Percentiles rank a stretch among this genome's conserved stretches.
These are phyloP conservation scores for Penicillium paradoxum DNA, from an alignment of 495 filamentous ascomycete species.

Conservation along the genomic window DNA sequence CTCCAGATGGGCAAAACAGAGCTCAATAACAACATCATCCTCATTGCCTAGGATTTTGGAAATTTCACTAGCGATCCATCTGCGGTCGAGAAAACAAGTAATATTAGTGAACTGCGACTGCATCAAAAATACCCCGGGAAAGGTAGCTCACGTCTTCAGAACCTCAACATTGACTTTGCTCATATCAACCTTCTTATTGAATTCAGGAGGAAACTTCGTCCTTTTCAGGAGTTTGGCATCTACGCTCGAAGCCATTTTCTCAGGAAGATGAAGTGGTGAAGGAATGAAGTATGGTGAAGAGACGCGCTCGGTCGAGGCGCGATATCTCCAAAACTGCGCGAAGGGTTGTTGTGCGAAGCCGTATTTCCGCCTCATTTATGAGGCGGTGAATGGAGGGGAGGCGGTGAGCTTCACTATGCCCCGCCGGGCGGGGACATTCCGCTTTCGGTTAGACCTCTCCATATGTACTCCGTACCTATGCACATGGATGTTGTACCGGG, in stretches of 20 bases:
- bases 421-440: background rate
- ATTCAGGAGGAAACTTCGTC: slow-evolving; percentile 93
- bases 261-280: background rate
- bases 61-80: slow-evolving; percentile 88
- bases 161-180: slow-evolving; percentile 93
- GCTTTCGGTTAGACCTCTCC: background rate
- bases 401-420: background rate
- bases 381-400: background rate
- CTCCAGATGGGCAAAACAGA: slow-evolving; percentile 86
- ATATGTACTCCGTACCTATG: too few species aligned
- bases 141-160: slow-evolving; percentile 77
- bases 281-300: background rate
- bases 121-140: slow-evolving; percentile 9
- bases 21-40: slow-evolving; percentile 91
- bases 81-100: slow-evolving; percentile 26
- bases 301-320: background rate
- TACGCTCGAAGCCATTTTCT: slow-evolving; percentile 65
- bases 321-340: background rate
- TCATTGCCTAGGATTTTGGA: slow-evolving; percentile 82
- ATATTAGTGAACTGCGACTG: slow-evolving; percentile 5
- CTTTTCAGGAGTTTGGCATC: slow-evolving; percentile 81
- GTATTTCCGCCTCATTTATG: background rate
- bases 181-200: slow-evolving; percentile 94
- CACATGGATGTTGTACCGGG: too few species aligned
- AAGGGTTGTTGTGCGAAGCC: background rate